These are phyloP conservation scores for Starmerella sp. DNA, from an alignment of 805 yeast genomes.

Conservation along the genomic window DNA sequence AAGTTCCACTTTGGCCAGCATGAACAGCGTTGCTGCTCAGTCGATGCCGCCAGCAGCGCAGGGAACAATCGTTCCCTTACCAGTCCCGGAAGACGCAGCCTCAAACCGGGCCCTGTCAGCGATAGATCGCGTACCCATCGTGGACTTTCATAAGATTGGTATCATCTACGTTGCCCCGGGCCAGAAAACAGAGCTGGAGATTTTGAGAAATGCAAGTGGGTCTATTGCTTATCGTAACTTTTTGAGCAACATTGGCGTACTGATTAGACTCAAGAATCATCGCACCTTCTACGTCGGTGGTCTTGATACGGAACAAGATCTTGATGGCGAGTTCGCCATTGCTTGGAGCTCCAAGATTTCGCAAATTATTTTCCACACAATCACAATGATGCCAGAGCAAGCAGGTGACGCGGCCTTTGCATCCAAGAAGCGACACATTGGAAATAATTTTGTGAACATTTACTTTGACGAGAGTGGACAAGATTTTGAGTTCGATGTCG, in stretches of 20 bases:
- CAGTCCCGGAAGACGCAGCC: constrained; percentile 40
- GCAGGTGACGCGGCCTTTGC: constrained; percentile 37
- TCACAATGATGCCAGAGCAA: constrained; percentile 64
- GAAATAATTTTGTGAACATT: constrained; percentile 71
- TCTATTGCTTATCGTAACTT: constrained; percentile 53
- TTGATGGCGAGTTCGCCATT: constrained; percentile 66
- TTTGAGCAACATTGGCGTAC: constrained; percentile 45
- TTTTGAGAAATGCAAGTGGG: constrained; percentile 52
- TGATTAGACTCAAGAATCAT: constrained; percentile 48
- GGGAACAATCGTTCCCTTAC: constrained; percentile 24
- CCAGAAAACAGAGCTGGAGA: constrained; percentile 52
- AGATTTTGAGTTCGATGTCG: constrained; percentile 57
- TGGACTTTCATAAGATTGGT: constrained; percentile 70
- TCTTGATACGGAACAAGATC: constrained; percentile 53
- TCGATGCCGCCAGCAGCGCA: background rate
- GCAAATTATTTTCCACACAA: constrained; percentile 66
- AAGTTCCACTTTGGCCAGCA: background rate
- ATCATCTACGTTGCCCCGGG: constrained; percentile 60
- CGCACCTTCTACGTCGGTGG: constrained; percentile 61
- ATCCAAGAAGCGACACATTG: constrained; percentile 71
- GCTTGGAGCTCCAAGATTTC: constrained; percentile 61
- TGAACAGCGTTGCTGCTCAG: background rate
- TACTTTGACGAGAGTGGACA: constrained; percentile 66
- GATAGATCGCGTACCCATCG: constrained; percentile 66
- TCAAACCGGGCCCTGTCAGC: constrained; percentile 44